A percentile compares a stretch with the other conserved stretches of the same genome.
Conservation (phyloP, 768 basidiomycete species). For the Mycena galopus region DNA sequence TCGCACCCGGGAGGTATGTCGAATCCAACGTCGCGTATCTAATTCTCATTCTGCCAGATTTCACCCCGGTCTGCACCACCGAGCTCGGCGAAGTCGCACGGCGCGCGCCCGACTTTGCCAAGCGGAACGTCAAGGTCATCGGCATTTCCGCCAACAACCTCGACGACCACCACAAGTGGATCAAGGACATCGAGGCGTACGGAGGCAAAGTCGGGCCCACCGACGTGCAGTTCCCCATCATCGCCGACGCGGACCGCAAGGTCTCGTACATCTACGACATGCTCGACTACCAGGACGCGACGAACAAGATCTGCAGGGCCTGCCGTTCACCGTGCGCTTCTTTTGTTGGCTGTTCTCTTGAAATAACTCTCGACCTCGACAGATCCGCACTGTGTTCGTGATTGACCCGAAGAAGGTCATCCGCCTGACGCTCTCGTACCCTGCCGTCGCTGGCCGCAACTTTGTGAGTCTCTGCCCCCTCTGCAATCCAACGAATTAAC, state of each 20-base stretch:
- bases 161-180: constrained; percentile 88
- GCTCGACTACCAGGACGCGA: constrained; percentile 95
- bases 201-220: constrained; percentile 80
- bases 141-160: constrained; percentile 94
- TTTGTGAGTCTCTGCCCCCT: constrained; percentile 54
- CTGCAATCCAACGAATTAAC: neutral
- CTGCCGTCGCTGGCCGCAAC: constrained; percentile 96
- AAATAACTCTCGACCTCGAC: neutral
- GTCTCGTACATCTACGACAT: constrained; percentile 93
- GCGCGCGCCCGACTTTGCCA: constrained; percentile 84
- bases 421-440: constrained; percentile 91
- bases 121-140: constrained; percentile 93
- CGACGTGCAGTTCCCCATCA: constrained; percentile 93
- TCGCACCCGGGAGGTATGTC: constrained; percentile 80
- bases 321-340: constrained; percentile 87
- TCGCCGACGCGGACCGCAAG: constrained; percentile 91
- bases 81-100: constrained; percentile 97
- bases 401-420: constrained; percentile 98
- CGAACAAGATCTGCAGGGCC: constrained; percentile 89
- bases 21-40: neutral
- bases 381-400: constrained; percentile 97
- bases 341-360: neutral
- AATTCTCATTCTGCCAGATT: constrained; percentile 56
- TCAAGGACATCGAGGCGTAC: constrained; percentile 87
- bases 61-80: constrained; percentile 96